Conservation (phyloP, 768 basidiomycete species). For the Lyophyllum atratum region DNA sequence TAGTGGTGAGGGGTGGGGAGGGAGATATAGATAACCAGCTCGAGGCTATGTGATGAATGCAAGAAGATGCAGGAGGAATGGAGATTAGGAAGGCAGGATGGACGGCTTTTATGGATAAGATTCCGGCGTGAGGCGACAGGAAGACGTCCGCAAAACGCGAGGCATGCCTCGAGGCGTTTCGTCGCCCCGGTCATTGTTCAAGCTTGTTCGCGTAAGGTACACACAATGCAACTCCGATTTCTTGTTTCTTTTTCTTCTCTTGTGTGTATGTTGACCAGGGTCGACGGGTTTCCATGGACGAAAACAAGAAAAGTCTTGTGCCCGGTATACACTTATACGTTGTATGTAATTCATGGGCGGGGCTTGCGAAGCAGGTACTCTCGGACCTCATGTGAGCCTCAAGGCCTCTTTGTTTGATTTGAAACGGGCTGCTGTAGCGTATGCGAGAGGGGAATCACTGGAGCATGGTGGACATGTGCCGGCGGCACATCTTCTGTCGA, state of each 20-base stretch:
- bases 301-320: background rate
- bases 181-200: conserved; percentile 7
- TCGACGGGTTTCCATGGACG: conserved; percentile 5
- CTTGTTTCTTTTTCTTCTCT: background rate
- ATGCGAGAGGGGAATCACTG: too few relatives aligned
- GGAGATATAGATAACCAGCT: background rate
- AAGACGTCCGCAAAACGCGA: conserved; percentile 38
- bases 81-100: conserved; percentile 27
- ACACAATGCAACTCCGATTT: background rate
- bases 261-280: background rate
- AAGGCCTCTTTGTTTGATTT: conserved; percentile 3
- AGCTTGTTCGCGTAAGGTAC: background rate
- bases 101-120: conserved; percentile 54
- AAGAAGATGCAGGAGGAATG: conserved; percentile 18
- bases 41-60: conserved; percentile 12
- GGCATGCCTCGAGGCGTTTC: conserved; percentile 54
- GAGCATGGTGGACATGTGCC: too few relatives aligned
- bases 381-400: conserved; percentile 10
- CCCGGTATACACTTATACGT: background rate
- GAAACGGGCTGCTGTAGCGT: background rate
- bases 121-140: conserved; percentile 17
- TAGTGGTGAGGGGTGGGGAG: background rate
- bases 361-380: background rate
- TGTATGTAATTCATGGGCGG: background rate
- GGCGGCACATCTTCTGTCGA: too few relatives aligned